Conservation (phyloP, 345 rosid species). For the Salix dunnii region DNA sequence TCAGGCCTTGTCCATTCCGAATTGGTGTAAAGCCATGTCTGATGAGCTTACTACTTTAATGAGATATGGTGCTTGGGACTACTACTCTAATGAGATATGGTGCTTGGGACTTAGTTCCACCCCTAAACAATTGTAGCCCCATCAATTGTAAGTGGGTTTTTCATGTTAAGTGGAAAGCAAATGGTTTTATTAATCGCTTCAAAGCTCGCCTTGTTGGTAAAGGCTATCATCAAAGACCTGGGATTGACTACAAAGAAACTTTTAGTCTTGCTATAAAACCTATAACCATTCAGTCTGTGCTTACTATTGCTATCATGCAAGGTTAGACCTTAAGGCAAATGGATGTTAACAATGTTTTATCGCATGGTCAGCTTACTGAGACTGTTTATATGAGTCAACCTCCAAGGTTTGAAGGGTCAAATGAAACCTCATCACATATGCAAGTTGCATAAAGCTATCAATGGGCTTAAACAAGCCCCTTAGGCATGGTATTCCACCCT, state of each 20-base stretch:
- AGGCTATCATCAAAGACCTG: not conserved
- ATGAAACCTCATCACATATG: not conserved
- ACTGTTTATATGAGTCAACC: not conserved
- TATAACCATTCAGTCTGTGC: not conserved
- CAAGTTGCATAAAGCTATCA: not conserved
- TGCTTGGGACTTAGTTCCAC: not conserved
- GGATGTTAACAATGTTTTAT: not conserved
- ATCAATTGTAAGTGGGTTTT: not conserved
- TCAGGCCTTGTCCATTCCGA: too few relatives aligned
- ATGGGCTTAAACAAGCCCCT: conserved; percentile 4
- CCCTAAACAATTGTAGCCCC: fast-evolving
- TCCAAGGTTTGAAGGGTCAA: not conserved
- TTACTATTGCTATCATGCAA: not conserved
- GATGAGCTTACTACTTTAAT: too few relatives aligned
- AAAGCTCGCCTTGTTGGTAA: not conserved
- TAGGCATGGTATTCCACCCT: not conserved
- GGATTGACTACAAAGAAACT: not conserved
- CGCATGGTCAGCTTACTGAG: not conserved
- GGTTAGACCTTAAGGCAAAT: not conserved
- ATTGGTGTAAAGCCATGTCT: too few relatives aligned
- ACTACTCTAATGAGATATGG: too few relatives aligned
- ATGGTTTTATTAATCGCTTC: not conserved
- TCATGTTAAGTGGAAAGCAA: not conserved
- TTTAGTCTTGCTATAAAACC: not conserved
- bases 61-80: too few relatives aligned